Evolutionary conservation across 148 eudicot genomes (phyloP), one percentile per base, ranked within the genome.

Genomic region (Rhododendron williamsianum): DNA sequence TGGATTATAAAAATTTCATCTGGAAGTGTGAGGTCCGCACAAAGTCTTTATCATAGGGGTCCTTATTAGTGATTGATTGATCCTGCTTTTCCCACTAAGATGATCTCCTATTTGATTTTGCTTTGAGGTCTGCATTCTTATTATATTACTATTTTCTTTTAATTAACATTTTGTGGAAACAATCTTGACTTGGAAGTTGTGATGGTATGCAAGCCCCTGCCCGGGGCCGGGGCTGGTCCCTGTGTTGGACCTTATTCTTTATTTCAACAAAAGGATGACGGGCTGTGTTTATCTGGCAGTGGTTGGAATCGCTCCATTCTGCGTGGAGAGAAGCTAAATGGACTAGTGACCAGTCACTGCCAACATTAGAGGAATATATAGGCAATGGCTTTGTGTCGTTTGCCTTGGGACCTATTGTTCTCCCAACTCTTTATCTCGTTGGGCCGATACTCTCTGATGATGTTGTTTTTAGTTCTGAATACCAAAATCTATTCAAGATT

Each of bases 401-500:
- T 84, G 99, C 98, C 60, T 88, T 96, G 73, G 97, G 97, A 63
- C 99, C 98, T 30, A 93, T 95, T 85, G 92, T 95, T 76, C 96
- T 96, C 80, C 98, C 98, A 52, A 87, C 96, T 78, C 91, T 96
- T 27, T 96, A 96, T 87, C 86, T 95, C 0, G 46, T 96, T 23
- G 98, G 94, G 45, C 98, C 97, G 6, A 87, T 87, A 87, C 91
- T 94, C 27, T 88, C 96, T 9, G 90, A 93, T 81, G 89, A 93
- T 77, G 90, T 85, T 65, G 90, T 92, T 84, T 87, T 80, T 52
- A 87, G 92, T 82, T 25, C 85, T 9, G 98, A 95, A 80, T 88
- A 84, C 82, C 91, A 87, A 49, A 84, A 82, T 35, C 91, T 97
- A 13, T 95, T 85, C 83, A 84, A 94, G 87, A 87, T 92, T 19